Conservation (phyloP, 1,284 basidiomycete species). For the Puccinia coronata region DNA sequence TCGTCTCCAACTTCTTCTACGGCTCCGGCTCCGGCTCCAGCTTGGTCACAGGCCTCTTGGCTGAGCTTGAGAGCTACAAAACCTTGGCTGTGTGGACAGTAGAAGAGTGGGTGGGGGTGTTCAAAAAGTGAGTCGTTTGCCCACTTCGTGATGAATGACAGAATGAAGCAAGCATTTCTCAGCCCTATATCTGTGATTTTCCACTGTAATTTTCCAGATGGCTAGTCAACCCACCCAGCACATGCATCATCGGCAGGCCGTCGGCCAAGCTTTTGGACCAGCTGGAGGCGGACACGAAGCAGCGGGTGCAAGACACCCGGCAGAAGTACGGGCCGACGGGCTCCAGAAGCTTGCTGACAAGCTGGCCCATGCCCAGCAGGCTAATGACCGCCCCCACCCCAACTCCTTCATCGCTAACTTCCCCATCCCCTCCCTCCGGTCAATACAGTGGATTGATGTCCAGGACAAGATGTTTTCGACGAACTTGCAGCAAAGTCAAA, state of each 20-base stretch:
- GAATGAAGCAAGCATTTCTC: no score
- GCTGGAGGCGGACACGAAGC: conserved; percentile 79
- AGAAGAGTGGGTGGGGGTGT: conserved; percentile 75
- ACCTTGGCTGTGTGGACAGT: conserved; percentile 67
- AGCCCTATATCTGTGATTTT: not conserved
- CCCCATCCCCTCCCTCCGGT: conserved; percentile 81
- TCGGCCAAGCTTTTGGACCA: conserved; percentile 80
- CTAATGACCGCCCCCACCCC: conserved; percentile 83
- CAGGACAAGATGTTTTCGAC: conserved; percentile 61
- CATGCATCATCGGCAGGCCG: conserved; percentile 81
- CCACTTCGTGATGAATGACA: no score
- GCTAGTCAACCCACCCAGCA: conserved; percentile 70
- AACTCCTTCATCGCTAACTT: conserved; percentile 75
- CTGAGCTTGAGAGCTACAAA: conserved; percentile 56
- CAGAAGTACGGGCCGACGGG: conserved; percentile 74
- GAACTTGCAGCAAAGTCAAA: conserved; percentile 77
- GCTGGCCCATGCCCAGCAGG: conserved; percentile 79
- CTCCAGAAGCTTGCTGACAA: conserved; percentile 71
- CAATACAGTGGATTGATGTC: conserved; percentile 92
- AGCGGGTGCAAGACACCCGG: conserved; percentile 72
- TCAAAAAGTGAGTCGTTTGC: conserved; percentile 68
- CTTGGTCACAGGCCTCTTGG: conserved; percentile 50
- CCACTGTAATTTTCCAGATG: conserved; percentile 64
- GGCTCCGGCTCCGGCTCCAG: conserved; percentile 51
- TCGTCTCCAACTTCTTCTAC: conserved; percentile 58